A percentile compares a stretch with the other conserved stretches of the same genome.
These are phyloP conservation scores for Cyphellophora attinorum DNA, from an alignment of 2,329 filamentous ascomycete genomes.

Conservation along the genomic window DNA sequence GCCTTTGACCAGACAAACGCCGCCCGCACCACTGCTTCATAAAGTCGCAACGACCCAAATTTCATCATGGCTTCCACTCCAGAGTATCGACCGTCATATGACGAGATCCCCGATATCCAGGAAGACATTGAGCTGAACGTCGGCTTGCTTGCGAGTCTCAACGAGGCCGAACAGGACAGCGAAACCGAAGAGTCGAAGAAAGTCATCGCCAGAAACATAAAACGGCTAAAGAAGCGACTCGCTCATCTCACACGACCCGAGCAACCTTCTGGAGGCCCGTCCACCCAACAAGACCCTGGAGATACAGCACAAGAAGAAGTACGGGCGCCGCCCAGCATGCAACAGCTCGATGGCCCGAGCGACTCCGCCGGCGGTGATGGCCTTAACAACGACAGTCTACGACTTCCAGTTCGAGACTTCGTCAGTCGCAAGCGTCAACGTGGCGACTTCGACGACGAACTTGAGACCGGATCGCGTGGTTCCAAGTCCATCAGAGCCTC, in stretches of 20 bases:
- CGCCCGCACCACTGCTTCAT: too few relatives aligned
- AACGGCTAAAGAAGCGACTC: conserved; percentile 1
- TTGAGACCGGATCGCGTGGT: conserved; percentile 5
- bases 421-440: conserved; percentile 14
- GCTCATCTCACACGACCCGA: background rate
- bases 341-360: too few relatives aligned
- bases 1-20: too few relatives aligned
- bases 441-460: conserved; percentile 7
- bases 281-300: background rate
- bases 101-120: conserved; percentile 10
- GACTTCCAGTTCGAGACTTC: conserved; percentile 4
- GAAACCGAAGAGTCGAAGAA: conserved; percentile 7
- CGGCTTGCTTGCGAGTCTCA: conserved; percentile 11
- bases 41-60: too few relatives aligned
- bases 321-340: too few relatives aligned
- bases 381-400: conserved; percentile 3
- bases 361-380: too few relatives aligned
- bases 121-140: conserved; percentile 15
- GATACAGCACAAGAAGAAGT: too few relatives aligned
- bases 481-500: conserved; percentile 17
- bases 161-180: conserved; percentile 2
- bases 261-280: background rate
- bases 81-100: too few relatives aligned
- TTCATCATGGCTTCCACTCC: too few relatives aligned
- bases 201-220: conserved; percentile 5